Evolutionary conservation across 805 yeast species (phyloP), one percentile per base, ranked within the genome.

Genomic region (Candida ascalaphidarum): DNA sequence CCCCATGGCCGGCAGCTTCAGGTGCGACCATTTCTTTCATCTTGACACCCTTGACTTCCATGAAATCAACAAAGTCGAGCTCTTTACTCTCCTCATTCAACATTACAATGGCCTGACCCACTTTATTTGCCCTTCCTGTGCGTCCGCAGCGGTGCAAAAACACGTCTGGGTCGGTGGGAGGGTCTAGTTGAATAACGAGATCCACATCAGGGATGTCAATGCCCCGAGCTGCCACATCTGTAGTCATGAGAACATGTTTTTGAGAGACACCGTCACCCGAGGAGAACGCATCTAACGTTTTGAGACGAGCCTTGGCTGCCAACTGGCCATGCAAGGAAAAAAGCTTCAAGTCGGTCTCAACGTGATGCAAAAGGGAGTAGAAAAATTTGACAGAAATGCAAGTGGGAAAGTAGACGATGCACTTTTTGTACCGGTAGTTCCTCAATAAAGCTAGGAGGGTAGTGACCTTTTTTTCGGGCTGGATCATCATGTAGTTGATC

Each of bases 161-260:
- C 48, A 85, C 74, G 46, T 81, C 94, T 0, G 96, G 84, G 40
- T 88, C 95, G 0, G 85, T 76, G 1, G 98, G 98, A 2, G 97
- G 95, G 39, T 92, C 97, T 14, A 89, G 42, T 49, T 92, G 98
- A n/a, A 92, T 59, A 3, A 89, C 97, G 15, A 88, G 56, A 46
- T 92, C 97, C 7, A 92, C 96, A 30, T 88, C 92, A 1, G 95
- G 94, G 17, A 92, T 79, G 59, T 92, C 98, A 14, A 92, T 72
- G 23, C 98, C 98, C 48, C 98, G 69, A 0, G 97, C 96, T 1
- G 98, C 96, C n/a, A 92, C 96, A 63, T 92, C 98, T 0, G 98
- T 92, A 2, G 98, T 86, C 55, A 92, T 60, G 14, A 92, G 55
- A 1, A 89, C 72, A 7, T 77, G 63, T 37, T 74, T 77, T 3